phyloP scores from a whole-genome alignment of 257 asterid genomes.

The Solanum clarkiae region DNA sequence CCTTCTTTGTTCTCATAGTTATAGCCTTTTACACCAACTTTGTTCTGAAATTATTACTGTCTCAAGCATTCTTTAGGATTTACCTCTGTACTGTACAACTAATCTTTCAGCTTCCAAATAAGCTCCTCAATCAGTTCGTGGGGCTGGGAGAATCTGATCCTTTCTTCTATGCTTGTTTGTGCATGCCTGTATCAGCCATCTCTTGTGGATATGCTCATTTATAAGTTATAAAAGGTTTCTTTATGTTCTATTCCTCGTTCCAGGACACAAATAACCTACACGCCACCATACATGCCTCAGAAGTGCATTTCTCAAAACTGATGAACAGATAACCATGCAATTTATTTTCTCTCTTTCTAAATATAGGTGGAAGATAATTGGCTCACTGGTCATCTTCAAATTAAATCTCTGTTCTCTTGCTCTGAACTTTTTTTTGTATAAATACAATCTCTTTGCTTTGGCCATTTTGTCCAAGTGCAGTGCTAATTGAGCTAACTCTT shows the following conservation, averaged over 20 bases:
- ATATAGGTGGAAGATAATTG: background rate
- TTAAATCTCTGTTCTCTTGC: background rate
- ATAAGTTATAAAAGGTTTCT: background rate
- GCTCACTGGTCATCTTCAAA: background rate
- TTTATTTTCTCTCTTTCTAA: background rate
- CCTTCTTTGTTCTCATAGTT: background rate
- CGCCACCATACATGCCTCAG: background rate
- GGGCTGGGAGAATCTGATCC: background rate
- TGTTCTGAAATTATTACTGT: background rate
- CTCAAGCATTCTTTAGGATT: background rate
- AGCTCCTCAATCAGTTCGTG: background rate
- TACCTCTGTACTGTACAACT: background rate
- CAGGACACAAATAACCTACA: background rate
- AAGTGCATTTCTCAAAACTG: background rate
- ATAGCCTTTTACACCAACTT: background rate
- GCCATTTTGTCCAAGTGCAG: background rate
- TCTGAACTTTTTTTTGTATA: background rate
- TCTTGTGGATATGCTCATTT: background rate
- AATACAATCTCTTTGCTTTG: background rate
- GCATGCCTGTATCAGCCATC: background rate
- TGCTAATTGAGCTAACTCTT: background rate
- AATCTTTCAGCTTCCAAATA: background rate
- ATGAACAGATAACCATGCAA: background rate
- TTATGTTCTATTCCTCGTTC: background rate
- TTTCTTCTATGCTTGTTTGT: background rate